Conservation (phyloP, 306 rosid species). For the Inga laurina region DNA sequence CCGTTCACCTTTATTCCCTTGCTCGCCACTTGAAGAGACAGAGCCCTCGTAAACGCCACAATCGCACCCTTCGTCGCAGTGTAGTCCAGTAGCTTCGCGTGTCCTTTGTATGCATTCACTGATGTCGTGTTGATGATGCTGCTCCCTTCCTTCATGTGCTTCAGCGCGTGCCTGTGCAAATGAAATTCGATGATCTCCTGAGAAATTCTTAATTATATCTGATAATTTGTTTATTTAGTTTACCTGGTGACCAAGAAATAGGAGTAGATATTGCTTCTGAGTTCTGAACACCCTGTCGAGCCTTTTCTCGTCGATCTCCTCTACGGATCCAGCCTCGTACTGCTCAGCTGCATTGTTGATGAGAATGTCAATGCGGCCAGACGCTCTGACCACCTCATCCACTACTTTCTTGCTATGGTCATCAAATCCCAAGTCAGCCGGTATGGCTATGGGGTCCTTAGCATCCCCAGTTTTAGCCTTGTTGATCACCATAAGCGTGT, state of each 20-base stretch:
- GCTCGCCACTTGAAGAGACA: constrained; percentile 55
- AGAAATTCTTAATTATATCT: not conserved
- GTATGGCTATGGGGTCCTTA: constrained; percentile 64
- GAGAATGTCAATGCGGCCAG: constrained; percentile 61
- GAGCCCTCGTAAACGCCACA: constrained; percentile 72
- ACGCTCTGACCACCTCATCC: constrained; percentile 54
- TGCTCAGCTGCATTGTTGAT: constrained; percentile 85
- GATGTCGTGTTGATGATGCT: constrained; percentile 76
- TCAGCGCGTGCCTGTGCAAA: constrained; percentile 54
- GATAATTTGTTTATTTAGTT: not conserved
- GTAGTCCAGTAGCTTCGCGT: constrained; percentile 51
- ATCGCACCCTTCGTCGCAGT: constrained; percentile 74
- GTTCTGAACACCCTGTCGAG: constrained; percentile 78
- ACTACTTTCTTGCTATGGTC: constrained; percentile 68
- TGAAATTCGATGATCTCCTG: not conserved
- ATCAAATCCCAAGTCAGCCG: constrained; percentile 76
- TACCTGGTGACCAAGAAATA: constrained; percentile 67
- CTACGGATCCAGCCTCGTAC: constrained; percentile 46
- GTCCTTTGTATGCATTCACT: constrained; percentile 66
- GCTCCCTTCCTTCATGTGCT: constrained; percentile 85
- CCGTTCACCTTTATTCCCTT: constrained; percentile 74
- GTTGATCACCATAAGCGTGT: constrained; percentile 56
- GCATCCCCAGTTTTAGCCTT: constrained; percentile 52
- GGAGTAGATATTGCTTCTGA: constrained; percentile 74
- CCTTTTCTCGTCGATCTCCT: constrained; percentile 70